Evolutionary conservation across 179 eudicot species (phyloP).

Genomic region (Spinacia oleracea): DNA sequence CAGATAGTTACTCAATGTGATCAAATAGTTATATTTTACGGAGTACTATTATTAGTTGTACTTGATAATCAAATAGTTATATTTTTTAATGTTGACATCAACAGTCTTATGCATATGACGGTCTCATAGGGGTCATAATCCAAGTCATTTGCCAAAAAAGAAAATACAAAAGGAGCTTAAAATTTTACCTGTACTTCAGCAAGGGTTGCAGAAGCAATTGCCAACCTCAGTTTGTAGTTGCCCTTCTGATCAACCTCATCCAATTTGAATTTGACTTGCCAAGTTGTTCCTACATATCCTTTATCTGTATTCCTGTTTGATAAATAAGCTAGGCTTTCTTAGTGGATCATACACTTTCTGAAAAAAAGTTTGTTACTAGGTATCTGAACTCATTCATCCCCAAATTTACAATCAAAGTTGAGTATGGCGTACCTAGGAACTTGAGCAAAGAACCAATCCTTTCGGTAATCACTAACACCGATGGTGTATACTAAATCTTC

Average conservation of each 20-base stretch:
- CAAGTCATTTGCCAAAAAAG: too few relatives aligned
- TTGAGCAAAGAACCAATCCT: conserved; percentile 97
- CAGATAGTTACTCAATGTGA: too few relatives aligned
- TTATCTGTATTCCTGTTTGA: conserved; percentile 56
- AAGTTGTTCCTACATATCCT: conserved; percentile 69
- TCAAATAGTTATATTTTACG: too few relatives aligned
- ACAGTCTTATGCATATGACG: too few relatives aligned
- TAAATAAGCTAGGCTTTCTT: not conserved
- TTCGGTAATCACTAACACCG: conserved; percentile 64
- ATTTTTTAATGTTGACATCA: too few relatives aligned
- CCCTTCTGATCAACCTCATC: conserved; percentile 43
- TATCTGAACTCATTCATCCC: too few relatives aligned
- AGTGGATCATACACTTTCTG: not conserved
- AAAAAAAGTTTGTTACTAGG: not conserved
- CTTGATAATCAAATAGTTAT: too few relatives aligned
- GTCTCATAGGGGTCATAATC: too few relatives aligned
- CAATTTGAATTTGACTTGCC: conserved; percentile 87
- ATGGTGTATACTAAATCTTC: conserved; percentile 74
- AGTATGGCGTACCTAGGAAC: conserved; percentile 58
- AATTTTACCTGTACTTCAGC: conserved; percentile 74
- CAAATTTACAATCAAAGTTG: too few relatives aligned
- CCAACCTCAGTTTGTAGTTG: conserved; percentile 65
- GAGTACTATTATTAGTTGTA: too few relatives aligned
- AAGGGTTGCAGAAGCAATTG: conserved; percentile 78
- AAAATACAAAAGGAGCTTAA: not conserved